phyloP scores from a whole-genome alignment of 192 early-diverging fungal genomes.

The Haplosporangium gracile region DNA sequence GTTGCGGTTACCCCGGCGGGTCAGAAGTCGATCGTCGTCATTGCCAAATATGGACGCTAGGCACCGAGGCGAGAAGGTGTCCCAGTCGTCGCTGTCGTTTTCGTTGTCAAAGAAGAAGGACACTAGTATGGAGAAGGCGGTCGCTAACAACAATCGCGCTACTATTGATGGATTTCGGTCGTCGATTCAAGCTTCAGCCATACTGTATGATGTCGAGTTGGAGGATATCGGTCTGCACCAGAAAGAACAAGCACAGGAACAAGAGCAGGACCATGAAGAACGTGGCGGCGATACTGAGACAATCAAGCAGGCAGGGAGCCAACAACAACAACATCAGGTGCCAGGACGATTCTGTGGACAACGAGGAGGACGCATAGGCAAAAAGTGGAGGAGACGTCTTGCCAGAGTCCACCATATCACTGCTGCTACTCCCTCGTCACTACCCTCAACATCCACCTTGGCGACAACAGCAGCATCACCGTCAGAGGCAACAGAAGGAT shows the following conservation, averaged over 20 bases:
- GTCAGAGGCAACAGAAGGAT: neutral
- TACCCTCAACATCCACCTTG: neutral
- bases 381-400: neutral
- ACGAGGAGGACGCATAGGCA: neutral
- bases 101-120: neutral
- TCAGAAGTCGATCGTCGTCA: neutral
- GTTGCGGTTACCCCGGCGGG: conserved; percentile 20
- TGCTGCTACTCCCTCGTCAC: neutral
- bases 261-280: neutral
- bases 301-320: neutral
- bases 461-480: neutral
- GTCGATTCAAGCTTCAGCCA: neutral
- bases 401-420: neutral
- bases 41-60: neutral
- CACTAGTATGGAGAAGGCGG: neutral
- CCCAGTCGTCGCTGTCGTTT: no score
- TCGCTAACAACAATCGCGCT: neutral
- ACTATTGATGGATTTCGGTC: neutral
- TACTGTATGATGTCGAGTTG: conserved; percentile 5
- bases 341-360: neutral
- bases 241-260: neutral
- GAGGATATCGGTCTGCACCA: conserved; percentile 12
- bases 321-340: no score
- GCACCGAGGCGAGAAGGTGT: neutral
- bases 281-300: no score